Conservation (phyloP, 2,329 filamentous ascomycete genomes). For the Fusarium sp. region DNA sequence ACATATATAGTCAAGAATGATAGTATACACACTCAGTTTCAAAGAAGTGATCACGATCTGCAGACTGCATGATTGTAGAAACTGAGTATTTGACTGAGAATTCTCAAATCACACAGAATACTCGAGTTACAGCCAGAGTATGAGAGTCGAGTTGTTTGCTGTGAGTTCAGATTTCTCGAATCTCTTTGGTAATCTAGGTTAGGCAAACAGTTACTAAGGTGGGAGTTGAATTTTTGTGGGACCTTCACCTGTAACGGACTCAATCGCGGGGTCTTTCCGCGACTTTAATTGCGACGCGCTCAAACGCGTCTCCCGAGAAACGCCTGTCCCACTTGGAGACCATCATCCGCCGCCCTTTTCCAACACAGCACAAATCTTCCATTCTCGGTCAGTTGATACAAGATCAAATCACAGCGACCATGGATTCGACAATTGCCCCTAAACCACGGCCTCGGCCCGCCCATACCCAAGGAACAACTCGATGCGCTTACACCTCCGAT, state of each 20-base stretch:
- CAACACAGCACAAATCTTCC: slow-evolving; percentile 1
- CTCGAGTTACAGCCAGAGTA: neutral
- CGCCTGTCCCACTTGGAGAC: slow-evolving; percentile 18
- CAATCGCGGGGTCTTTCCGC: slow-evolving; percentile 47
- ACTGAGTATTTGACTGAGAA: neutral
- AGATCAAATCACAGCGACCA: slow-evolving; percentile 24
- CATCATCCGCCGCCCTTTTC: slow-evolving; percentile 16
- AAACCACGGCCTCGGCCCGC: slow-evolving; percentile 73
- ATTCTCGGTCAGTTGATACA: slow-evolving; percentile 18
- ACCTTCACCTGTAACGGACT: slow-evolving; percentile 15
- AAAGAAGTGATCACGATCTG: slow-evolving; percentile 86
- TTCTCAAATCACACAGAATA: neutral
- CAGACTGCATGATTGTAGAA: slow-evolving; percentile 68
- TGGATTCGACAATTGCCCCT: slow-evolving; percentile 50
- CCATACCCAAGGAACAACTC: slow-evolving; percentile 87
- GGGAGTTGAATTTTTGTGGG: slow-evolving; percentile 36
- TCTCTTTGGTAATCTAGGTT: slow-evolving; percentile 22
- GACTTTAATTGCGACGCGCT: slow-evolving; percentile 56
- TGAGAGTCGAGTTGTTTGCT: neutral
- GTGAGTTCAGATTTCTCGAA: neutral
- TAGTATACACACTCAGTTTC: slow-evolving; percentile 79
- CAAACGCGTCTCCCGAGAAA: slow-evolving; percentile 53
- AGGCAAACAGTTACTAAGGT: slow-evolving; percentile 24
- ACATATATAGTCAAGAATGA: neutral
- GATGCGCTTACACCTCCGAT: slow-evolving; percentile 88